Evolutionary conservation across 495 filamentous ascomycete genomes (phyloP).

Genomic region (Delitschia confertaspora): DNA sequence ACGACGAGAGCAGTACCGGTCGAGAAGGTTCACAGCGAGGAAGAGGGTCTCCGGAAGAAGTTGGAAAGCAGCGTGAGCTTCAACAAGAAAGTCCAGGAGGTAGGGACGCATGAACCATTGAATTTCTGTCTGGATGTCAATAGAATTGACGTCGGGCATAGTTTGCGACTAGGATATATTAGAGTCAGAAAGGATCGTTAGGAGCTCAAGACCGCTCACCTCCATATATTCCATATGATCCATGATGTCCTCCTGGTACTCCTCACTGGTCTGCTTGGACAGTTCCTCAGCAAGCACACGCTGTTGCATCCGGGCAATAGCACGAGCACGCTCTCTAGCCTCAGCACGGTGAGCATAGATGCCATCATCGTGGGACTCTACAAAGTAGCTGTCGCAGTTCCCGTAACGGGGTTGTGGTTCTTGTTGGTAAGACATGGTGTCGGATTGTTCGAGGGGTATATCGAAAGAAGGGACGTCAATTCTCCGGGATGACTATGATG

Average conservation of each 20-base stretch:
- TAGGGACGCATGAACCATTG: constrained; percentile 99
- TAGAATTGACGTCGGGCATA: constrained; percentile 88
- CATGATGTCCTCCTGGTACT: constrained; percentile 88
- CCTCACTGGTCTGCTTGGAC: constrained; percentile 68
- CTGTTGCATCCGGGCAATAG: constrained; percentile 66
- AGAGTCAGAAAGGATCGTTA: constrained; percentile 20
- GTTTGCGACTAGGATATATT: constrained; percentile 60
- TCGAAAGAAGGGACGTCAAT: constrained; percentile 35
- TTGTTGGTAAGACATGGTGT: constrained; percentile 60
- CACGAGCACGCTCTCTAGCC: constrained; percentile 60
- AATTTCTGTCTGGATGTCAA: constrained; percentile 97
- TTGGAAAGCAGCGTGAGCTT: constrained; percentile 91
- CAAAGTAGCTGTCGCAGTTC: constrained; percentile 71
- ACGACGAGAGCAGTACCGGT: constrained; percentile 93
- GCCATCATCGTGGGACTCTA: constrained; percentile 69
- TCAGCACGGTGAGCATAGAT: constrained; percentile 34
- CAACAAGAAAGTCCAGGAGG: constrained; percentile 94
- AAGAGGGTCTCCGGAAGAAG: constrained; percentile 91
- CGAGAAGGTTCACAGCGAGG: constrained; percentile 90
- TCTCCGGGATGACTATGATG: constrained; percentile 32
- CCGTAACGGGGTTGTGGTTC: constrained; percentile 33
- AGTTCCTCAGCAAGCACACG: constrained; percentile 79
- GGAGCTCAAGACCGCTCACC: constrained; percentile 43
- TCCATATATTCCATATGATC: constrained; percentile 95
- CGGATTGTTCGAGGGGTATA: constrained; percentile 6